phyloP scores from a whole-genome alignment of 805 yeast genomes.

The Candida qinlingensis region DNA sequence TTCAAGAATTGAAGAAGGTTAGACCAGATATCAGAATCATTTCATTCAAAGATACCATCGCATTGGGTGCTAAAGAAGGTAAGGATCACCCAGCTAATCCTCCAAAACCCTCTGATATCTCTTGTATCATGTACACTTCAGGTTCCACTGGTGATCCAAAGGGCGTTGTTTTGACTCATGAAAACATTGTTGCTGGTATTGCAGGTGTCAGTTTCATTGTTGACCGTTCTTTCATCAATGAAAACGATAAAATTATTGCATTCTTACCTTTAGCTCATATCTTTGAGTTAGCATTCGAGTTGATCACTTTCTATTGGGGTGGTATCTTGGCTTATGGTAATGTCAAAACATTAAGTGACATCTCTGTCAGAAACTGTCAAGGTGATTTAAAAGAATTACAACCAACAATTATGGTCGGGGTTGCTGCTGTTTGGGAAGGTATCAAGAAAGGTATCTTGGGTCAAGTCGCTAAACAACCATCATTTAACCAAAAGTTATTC shows the following conservation, averaged over 20 bases:
- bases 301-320: conserved; percentile 83
- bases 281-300: conserved; percentile 86
- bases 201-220: conserved; percentile 75
- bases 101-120: conserved; percentile 45
- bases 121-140: conserved; percentile 68
- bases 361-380: conserved; percentile 74
- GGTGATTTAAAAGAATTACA: conserved; percentile 84
- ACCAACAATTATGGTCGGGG: conserved; percentile 97
- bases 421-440: conserved; percentile 97
- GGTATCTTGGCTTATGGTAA: conserved; percentile 82
- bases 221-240: conserved; percentile 41
- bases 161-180: conserved; percentile 65
- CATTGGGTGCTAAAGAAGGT: conserved; percentile 50
- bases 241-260: conserved; percentile 70
- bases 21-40: conserved; percentile 73
- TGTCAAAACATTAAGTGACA: conserved; percentile 85
- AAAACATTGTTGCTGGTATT: conserved; percentile 72
- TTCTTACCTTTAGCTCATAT: conserved; percentile 96
- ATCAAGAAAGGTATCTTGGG: conserved; percentile 86
- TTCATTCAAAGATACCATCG: conserved; percentile 59
- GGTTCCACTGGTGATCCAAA: conserved; percentile 81
- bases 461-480: conserved; percentile 64
- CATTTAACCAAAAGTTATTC: conserved; percentile 68
- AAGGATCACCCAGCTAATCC: conserved; percentile 32
- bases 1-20: conserved; percentile 52